phyloP scores from a whole-genome alignment of 345 rosid genomes.

The Salix arbutifolia region DNA sequence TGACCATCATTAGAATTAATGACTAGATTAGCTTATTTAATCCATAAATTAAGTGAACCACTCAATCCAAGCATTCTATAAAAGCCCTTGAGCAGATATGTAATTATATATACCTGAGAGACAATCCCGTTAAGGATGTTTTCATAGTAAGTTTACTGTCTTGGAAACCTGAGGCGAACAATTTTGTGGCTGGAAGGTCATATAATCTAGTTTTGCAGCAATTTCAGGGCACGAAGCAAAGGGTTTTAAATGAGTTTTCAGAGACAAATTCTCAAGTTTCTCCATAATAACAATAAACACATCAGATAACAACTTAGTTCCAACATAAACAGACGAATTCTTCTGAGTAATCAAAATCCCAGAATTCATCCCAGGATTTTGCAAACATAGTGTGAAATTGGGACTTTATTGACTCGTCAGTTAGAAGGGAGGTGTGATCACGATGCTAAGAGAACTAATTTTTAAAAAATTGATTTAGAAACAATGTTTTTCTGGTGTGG shows the following conservation, averaged over 20 bases:
- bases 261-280: neutral
- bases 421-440: slow-evolving; percentile 36
- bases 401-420: slow-evolving; percentile 62
- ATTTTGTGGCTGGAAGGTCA: neutral
- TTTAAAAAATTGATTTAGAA: no score
- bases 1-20: no score
- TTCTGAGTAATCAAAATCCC: slow-evolving; percentile 47
- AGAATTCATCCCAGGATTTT: slow-evolving; percentile 63
- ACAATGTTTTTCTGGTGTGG: no score
- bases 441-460: neutral
- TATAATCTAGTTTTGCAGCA: neutral
- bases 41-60: no score
- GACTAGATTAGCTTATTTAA: no score
- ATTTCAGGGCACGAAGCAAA: neutral
- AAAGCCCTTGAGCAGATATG: no score
- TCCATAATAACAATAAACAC: slow-evolving; percentile 3
- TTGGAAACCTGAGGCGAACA: neutral
- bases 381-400: slow-evolving; percentile 56
- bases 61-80: no score
- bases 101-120: no score
- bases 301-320: slow-evolving; percentile 33
- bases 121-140: neutral
- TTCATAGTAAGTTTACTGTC: neutral
- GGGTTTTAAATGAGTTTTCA: neutral
- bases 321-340: slow-evolving; percentile 40